Evolutionary conservation across 805 yeast species (phyloP).

Genomic region (Saccharomycopsis malanga): DNA sequence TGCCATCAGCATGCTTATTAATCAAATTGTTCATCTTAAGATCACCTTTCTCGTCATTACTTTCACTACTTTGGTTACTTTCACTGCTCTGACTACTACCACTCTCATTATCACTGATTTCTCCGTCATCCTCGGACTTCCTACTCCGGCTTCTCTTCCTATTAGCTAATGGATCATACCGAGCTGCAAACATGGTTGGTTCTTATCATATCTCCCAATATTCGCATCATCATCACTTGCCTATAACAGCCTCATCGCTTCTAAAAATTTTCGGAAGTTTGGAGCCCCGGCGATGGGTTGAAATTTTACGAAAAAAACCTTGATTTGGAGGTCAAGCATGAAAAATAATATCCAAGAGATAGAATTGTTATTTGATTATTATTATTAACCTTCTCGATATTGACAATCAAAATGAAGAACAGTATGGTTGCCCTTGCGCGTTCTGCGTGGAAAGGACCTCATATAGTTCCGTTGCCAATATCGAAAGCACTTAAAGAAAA

Average conservation of each 20-base stretch:
- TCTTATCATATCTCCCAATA: not conserved
- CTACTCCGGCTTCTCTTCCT: conserved; percentile 9
- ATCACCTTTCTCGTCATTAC: not conserved
- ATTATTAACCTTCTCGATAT: no score
- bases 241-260: no score
- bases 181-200: conserved; percentile 51
- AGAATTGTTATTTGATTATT: no score
- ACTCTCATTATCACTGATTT: not conserved
- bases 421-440: conserved; percentile 38
- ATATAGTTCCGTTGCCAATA: conserved; percentile 90
- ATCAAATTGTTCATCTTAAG: not conserved
- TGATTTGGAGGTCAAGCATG: no score
- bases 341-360: no score
- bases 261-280: no score
- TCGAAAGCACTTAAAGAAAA: conserved; percentile 74
- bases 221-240: not conserved
- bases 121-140: not conserved
- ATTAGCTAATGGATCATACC: conserved; percentile 47
- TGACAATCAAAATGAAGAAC: conserved; percentile 33
- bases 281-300: no score
- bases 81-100: conserved; percentile 10
- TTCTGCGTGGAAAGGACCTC: conserved; percentile 75
- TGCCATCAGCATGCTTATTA: conserved; percentile 21
- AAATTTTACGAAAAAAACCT: no score
- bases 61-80: conserved; percentile 7